phyloP scores from a whole-genome alignment of 768 basidiomycete species.

The Russula virescens region DNA sequence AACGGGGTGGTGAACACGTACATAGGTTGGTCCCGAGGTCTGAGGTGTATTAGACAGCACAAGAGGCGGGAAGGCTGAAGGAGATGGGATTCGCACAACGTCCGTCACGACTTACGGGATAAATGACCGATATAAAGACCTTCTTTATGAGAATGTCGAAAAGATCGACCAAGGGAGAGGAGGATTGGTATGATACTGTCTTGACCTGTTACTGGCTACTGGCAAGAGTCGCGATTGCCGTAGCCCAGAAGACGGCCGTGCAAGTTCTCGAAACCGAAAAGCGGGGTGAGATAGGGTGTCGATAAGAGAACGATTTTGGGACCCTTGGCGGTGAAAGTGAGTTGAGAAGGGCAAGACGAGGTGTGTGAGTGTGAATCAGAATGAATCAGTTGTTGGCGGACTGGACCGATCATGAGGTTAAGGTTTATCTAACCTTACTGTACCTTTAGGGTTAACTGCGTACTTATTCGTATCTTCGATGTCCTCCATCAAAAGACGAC shows the following conservation, averaged over 20 bases:
- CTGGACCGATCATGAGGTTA: background rate
- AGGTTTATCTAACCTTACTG: background rate
- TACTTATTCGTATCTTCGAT: background rate
- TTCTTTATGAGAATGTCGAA: background rate
- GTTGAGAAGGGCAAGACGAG: background rate
- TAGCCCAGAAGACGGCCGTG: background rate
- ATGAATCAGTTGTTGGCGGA: no score
- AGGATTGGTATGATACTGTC: no score
- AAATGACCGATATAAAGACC: background rate
- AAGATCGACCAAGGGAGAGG: background rate
- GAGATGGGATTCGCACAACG: background rate
- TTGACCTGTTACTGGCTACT: background rate
- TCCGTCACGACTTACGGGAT: background rate
- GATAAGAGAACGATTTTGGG: no score
- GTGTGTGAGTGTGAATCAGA: no score
- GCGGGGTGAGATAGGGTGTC: no score
- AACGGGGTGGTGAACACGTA: background rate
- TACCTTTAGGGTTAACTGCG: no score
- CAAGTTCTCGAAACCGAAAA: no score
- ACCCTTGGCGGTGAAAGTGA: background rate
- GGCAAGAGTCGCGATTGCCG: background rate
- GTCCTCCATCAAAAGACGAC: conserved; percentile 18
- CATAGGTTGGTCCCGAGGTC: background rate
- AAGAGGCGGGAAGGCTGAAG: no score
- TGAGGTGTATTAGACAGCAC: background rate